Conservation (phyloP, 208 protist species). For the Tritrichomonas foetus region DNA sequence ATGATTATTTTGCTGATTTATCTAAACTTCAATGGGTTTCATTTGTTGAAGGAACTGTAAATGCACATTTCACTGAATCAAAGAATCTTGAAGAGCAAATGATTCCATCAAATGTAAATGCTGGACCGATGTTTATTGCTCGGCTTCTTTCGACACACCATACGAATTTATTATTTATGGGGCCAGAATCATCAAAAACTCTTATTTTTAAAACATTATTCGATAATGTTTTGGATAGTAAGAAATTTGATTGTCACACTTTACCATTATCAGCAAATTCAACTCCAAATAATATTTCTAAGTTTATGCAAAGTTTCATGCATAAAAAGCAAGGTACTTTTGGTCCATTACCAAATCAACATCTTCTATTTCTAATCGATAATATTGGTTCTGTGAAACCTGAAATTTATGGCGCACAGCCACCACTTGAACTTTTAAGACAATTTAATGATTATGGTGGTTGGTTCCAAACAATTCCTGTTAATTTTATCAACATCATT, state of each 20-base stretch:
- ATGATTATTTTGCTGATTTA: slow-evolving; percentile 40
- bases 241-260: slow-evolving; percentile 66
- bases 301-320: slow-evolving; percentile 11
- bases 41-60: background rate
- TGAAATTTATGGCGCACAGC: slow-evolving; percentile 87
- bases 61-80: background rate
- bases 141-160: background rate
- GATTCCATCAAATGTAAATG: background rate
- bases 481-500: slow-evolving; percentile 81
- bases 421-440: slow-evolving; percentile 90
- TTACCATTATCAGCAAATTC: slow-evolving; percentile 88
- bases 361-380: slow-evolving; percentile 84
- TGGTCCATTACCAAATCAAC: slow-evolving; percentile 62
- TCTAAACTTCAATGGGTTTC: slow-evolving; percentile 47
- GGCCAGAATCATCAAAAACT: slow-evolving; percentile 22
- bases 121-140: background rate
- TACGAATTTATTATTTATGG: background rate
- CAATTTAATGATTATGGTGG: slow-evolving; percentile 88
- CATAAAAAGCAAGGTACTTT: background rate
- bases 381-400: slow-evolving; percentile 91
- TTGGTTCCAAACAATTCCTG: slow-evolving; percentile 86
- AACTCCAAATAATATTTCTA: background rate
- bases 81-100: background rate
- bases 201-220: slow-evolving; percentile 5
- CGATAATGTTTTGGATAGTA: background rate